Evolutionary conservation across 306 rosid genomes (phyloP), one percentile per base, ranked within the genome.

Genomic region (Vicia faba): DNA sequence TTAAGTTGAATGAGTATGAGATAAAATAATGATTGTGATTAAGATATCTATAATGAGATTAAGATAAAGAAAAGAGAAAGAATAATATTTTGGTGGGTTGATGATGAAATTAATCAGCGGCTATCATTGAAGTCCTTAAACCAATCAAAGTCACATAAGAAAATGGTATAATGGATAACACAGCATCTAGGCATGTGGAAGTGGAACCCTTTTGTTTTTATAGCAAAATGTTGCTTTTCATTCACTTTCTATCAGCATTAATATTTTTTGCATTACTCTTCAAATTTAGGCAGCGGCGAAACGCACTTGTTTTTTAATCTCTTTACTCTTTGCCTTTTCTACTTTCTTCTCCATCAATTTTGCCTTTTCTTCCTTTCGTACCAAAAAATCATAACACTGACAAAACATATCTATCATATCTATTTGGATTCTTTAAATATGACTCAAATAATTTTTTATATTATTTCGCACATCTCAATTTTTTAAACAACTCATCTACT

Each of bases 181-280:
- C 18, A 77, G 84, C 84, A 80, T 76, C 84, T 76, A 67, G 58
- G 61, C 84, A 80, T 80, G 76, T 80, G 81, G 31, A 75, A 62
- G 81, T 80, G 84, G 84, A 55, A 51, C 70, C 69, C 76, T 45
- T 72, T 25, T 39, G 49, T 50, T 44, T 70, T 70, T 31, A 10
- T 20, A 58, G 12, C 40, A 60, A 28, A 55, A 73, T 60, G 62
- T 41, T 43, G 48, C 50, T 18, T 78, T 68, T 51, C 56, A n/a
- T 73, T 68, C 62, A 61, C 78, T 66, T 61, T 66, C 70, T 66
- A 50, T 12, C 46, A 59, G 38, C 72, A 67, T 58, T 68, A 25
- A 55, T 25, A 5, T 26, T 55, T 55, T 55, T 54, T 5, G 18
- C 60, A 12, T 26, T 55, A 55, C 5, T 25, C 36, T 55, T 26